Conservation (phyloP, 257 asterid species). For the Solanum clarkiae region DNA sequence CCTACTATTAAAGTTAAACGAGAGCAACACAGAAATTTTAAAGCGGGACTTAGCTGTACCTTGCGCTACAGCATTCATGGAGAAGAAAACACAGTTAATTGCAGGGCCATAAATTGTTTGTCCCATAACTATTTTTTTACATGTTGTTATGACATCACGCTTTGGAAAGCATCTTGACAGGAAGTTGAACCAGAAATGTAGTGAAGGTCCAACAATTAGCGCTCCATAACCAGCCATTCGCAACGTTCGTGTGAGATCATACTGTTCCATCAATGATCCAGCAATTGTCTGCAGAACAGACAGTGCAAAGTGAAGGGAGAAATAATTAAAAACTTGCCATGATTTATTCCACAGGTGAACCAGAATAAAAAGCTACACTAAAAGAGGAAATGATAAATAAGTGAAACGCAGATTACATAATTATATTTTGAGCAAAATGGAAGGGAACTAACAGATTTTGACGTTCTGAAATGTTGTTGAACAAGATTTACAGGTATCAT, state of each 20-base stretch:
- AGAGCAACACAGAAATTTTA: background rate
- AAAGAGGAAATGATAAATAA: background rate
- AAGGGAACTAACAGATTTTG: background rate
- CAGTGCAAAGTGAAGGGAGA: background rate
- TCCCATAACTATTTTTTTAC: conserved; percentile 73
- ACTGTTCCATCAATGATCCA: conserved; percentile 20
- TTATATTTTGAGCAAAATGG: background rate
- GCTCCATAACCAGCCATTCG: conserved; percentile 55
- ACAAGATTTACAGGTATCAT: background rate
- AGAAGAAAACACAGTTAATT: conserved; percentile 67
- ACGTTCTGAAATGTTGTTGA: background rate
- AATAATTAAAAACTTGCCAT: background rate
- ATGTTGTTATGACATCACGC: conserved; percentile 56
- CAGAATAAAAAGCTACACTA: background rate
- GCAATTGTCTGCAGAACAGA: conserved; percentile 17
- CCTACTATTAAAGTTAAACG: background rate
- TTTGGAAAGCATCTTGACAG: conserved; percentile 45
- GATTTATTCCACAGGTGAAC: background rate
- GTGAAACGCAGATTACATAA: background rate
- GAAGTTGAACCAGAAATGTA: conserved; percentile 54
- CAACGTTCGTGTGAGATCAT: conserved; percentile 32
- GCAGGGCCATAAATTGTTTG: conserved; percentile 69
- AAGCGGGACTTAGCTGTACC: conserved; percentile 23
- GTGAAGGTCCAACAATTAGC: conserved; percentile 39
- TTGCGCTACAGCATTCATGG: conserved; percentile 73